Conservation (phyloP, 805 yeast species). For the Zygotorulaspora florentina region DNA sequence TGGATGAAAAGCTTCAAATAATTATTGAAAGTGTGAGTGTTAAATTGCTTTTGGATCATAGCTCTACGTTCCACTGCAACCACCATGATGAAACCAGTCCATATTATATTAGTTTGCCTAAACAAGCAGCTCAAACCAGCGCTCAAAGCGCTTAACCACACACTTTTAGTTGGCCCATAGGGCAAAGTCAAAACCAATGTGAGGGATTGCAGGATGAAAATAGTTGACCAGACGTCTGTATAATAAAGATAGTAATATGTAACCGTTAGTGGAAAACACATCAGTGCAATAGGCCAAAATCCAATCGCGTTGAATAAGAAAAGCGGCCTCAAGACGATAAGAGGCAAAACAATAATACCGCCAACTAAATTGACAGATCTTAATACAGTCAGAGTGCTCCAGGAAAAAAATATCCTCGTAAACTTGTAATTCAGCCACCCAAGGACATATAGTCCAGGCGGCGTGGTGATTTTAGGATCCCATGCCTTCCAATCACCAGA, state of each 20-base stretch:
- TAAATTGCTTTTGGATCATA: conserved; percentile 39
- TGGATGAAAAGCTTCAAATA: conserved; percentile 39
- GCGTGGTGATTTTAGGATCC: conserved; percentile 93
- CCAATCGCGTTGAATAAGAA: conserved; percentile 40
- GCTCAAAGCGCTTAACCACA: conserved; percentile 47
- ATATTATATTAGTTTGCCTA: conserved; percentile 87
- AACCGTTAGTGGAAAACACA: conserved; percentile 64
- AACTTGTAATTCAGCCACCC: conserved; percentile 38
- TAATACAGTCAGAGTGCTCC: conserved; percentile 38
- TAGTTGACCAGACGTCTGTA: conserved; percentile 91
- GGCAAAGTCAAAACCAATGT: conserved; percentile 43
- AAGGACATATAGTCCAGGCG: conserved; percentile 79
- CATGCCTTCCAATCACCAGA: conserved; percentile 57
- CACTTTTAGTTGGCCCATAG: conserved; percentile 34
- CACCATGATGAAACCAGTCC: conserved; percentile 65
- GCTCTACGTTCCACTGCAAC: conserved; percentile 51
- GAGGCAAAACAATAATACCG: conserved; percentile 52
- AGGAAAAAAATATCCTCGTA: conserved; percentile 19
- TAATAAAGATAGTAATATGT: conserved; percentile 76
- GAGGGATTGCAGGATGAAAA: conserved; percentile 55
- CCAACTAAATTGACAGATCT: conserved; percentile 64
- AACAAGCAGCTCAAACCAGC: conserved; percentile 65
- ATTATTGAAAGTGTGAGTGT: conserved; percentile 36
- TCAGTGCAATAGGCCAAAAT: conserved; percentile 42
- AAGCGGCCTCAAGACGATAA: conserved; percentile 40